A percentile compares a stretch with the other conserved stretches of the same genome.
These are phyloP conservation scores for Fusarium sp. DNA, from an alignment of 2,329 filamentous ascomycete genomes.

Conservation along the genomic window DNA sequence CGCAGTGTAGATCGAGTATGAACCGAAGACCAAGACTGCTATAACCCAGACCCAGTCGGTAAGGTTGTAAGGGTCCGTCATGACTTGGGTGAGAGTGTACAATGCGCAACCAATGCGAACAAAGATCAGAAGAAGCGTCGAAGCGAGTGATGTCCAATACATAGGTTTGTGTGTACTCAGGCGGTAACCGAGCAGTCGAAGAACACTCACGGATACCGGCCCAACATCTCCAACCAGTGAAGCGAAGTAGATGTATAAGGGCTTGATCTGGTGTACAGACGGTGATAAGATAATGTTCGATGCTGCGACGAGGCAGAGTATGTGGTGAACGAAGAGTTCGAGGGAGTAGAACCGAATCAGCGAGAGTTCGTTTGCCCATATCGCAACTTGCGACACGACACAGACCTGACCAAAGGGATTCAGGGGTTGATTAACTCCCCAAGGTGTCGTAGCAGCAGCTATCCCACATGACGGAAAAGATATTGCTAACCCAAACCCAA, in stretches of 20 bases:
- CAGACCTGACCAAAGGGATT: conserved; percentile 40
- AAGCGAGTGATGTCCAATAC: conserved; percentile 23
- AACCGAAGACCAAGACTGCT: conserved; percentile 38
- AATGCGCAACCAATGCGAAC: conserved; percentile 31
- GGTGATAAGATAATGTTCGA: conserved; percentile 40
- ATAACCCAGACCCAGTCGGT: conserved; percentile 41
- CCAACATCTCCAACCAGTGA: conserved; percentile 44
- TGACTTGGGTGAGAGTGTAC: conserved; percentile 31
- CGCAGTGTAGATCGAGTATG: conserved; percentile 31
- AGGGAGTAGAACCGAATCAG: conserved; percentile 22
- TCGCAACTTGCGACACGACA: conserved; percentile 38
- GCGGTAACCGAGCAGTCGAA: conserved; percentile 33
- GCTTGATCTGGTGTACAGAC: conserved; percentile 41
- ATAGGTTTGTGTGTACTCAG: conserved; percentile 30
- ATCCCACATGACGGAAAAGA: conserved; percentile 34
- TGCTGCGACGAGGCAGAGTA: conserved; percentile 40
- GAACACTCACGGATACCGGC: conserved; percentile 28
- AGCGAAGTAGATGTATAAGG: conserved; percentile 43
- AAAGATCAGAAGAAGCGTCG: conserved; percentile 25
- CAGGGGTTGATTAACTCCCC: conserved; percentile 36
- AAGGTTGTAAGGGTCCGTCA: conserved; percentile 36
- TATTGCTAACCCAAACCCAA: conserved; percentile 46
- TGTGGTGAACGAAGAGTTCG: conserved; percentile 43
- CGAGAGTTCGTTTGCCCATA: conserved; percentile 42
- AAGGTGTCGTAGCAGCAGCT: conserved; percentile 36